Base-by-base conservation (phyloP, 78 protist genomes). In the Dictyostelium capitatum region DNA sequence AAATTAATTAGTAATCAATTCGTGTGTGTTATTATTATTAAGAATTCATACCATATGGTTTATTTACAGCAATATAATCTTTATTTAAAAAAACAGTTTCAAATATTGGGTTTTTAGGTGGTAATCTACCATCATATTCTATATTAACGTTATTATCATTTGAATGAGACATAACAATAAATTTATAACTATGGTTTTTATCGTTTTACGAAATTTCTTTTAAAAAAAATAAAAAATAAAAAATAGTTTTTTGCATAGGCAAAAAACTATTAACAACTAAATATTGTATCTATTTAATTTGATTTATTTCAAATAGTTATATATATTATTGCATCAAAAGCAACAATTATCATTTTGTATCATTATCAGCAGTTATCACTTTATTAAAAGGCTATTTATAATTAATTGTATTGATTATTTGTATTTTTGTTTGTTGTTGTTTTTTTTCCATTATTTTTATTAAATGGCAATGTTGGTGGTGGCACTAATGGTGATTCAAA, bases 11-110 rank as follows among this genome's bases (percentile, higher is more conserved):
- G 30, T 25, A 25, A 65, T n/a, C 5, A 8, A 59, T 59, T 5
- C 5, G 10, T 19, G 14, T 19, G 5, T 59, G 69, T 17, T 59
- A 59, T 59, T 7, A 59, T 37, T 47, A 74, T 4, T 9, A 74
- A 74, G 14, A 10, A 4, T 74, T 23, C 78, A 20, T 83, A 83
- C 90, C 91, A 74, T 20, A 84, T 41, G 91, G 91, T 74, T 84
- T 84, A 59, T 84, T 84, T 17, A 84, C 82, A 14, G 30, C 54
- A 28, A 72, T 23, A 47, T 57, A 73, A 7, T 74, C 69, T 32
- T 72, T 32, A 20, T 62, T 25, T 59, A 54, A 51, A 47, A 57
- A 84, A 17, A 84, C 48, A 12, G 77, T 57, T 28, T 84, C 51
- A 59, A 74, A 84, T 12, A 32, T 30, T 41, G 91, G 91, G n/a